phyloP scores from a whole-genome alignment of 805 yeast species.

The Lachancea sp. region DNA sequence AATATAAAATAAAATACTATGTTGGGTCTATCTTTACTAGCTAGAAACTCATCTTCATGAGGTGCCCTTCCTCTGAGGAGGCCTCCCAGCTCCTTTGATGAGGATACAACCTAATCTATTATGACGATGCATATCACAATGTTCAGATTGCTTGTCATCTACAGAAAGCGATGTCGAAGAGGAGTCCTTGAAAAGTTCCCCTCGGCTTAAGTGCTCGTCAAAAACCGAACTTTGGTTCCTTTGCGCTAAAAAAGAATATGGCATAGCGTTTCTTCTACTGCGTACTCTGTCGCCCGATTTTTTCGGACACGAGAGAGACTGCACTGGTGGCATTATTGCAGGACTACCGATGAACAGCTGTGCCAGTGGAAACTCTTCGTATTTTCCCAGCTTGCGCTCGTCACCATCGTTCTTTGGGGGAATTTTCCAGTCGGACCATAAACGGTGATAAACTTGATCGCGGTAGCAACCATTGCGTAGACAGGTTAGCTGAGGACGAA shows the following conservation, averaged over 20 bases:
- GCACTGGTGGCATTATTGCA: too few relatives aligned
- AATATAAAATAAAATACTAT: too few relatives aligned
- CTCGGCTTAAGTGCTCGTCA: background rate
- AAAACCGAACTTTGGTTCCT: slow-evolving; percentile 2
- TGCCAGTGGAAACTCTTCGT: background rate
- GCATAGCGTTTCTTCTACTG: slow-evolving; percentile 3
- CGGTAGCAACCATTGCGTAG: slow-evolving; percentile 28
- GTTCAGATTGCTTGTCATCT: background rate
- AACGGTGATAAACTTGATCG: slow-evolving; percentile 19
- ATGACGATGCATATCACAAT: background rate
- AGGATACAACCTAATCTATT: background rate
- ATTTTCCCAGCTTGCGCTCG: background rate
- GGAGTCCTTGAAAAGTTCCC: slow-evolving; percentile 4
- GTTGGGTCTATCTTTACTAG: too few relatives aligned
- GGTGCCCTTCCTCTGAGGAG: background rate
- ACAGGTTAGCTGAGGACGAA: slow-evolving; percentile 13
- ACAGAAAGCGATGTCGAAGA: slow-evolving; percentile 2
- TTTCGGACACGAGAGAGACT: background rate
- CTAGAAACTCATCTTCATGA: background rate
- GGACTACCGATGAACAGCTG: slow-evolving; percentile 4
- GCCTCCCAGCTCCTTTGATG: background rate
- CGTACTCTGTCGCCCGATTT: slow-evolving; percentile 3
- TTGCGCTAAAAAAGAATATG: slow-evolving; percentile 2
- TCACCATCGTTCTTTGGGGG: background rate
- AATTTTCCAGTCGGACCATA: slow-evolving; percentile 21